Conservation (phyloP, 2,329 filamentous ascomycete genomes). For the Xylaria sp. region DNA sequence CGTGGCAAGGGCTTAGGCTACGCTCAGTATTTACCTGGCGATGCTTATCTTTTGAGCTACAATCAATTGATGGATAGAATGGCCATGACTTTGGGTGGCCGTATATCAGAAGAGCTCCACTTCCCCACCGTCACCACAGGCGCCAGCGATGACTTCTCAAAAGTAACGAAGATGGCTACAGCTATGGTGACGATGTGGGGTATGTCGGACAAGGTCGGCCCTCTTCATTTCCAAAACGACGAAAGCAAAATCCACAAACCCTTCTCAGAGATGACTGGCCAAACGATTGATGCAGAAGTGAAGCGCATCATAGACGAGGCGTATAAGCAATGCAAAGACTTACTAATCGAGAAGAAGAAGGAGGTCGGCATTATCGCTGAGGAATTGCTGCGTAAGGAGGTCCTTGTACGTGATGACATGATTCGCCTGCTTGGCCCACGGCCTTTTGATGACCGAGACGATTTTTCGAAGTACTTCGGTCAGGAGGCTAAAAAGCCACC, state of each 20-base stretch:
- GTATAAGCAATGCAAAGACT: conserved; percentile 87
- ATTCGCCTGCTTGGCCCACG: conserved; percentile 85
- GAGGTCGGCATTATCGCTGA: conserved; percentile 92
- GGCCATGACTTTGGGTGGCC: conserved; percentile 98
- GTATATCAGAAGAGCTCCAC: conserved; percentile 94
- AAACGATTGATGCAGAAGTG: conserved; percentile 91
- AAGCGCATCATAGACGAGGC: conserved; percentile 91
- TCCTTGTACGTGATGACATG: conserved; percentile 91
- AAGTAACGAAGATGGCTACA: conserved; percentile 94
- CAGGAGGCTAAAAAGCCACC: conserved; percentile 61
- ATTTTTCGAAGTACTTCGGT: conserved; percentile 95
- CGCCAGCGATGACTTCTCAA: conserved; percentile 97
- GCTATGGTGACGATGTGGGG: conserved; percentile 99
- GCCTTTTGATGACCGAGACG: conserved; percentile 84
- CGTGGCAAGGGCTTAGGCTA: conserved; percentile 95
- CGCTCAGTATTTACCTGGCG: conserved; percentile 94
- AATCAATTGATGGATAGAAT: conserved; percentile 98
- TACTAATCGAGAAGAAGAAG: conserved; percentile 85
- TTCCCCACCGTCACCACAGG: conserved; percentile 97
- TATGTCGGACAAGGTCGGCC: conserved; percentile 94
- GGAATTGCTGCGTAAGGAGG: conserved; percentile 91
- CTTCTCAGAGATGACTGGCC: conserved; percentile 93
- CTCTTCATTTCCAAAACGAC: conserved; percentile 88
- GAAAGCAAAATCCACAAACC: conserved; percentile 89
- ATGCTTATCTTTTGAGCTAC: conserved; percentile 95